Percentiles rank a stretch among this genome's conserved stretches.
Conservation (phyloP, 352 stramenopile species). For the Chrysophaeum taylorii region DNA sequence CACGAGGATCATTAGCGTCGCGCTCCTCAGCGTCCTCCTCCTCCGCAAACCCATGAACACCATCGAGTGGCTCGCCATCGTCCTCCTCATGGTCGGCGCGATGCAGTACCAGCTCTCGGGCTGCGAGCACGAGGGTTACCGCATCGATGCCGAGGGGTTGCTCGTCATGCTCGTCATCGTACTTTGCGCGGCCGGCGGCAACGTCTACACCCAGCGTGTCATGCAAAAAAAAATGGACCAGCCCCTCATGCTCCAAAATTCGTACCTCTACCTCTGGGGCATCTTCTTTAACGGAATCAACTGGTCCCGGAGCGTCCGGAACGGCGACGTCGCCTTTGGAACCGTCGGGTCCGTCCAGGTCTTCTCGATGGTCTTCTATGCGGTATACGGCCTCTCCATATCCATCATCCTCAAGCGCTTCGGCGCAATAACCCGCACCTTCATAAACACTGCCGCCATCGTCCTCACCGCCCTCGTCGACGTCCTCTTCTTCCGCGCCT, state of each 20-base stretch:
- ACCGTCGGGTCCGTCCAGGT: background rate
- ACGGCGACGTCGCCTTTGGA: no score
- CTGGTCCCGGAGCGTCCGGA: background rate
- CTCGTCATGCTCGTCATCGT: conserved; percentile 5
- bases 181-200: background rate
- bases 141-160: background rate
- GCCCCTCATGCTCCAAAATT: conserved; percentile 10
- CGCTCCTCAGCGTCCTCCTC: background rate
- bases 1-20: background rate
- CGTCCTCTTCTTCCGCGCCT: background rate
- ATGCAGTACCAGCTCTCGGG: conserved; percentile 9
- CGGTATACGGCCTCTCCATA: background rate
- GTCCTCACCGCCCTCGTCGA: background rate
- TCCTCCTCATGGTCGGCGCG: conserved; percentile 3
- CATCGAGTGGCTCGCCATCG: background rate
- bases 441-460: conserved; percentile 10
- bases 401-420: conserved; percentile 9
- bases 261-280: conserved; percentile 10
- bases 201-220: conserved; percentile 2
- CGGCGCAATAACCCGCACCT: background rate
- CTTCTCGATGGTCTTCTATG: conserved; percentile 5
- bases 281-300: background rate
- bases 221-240: conserved; percentile 10
- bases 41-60: background rate
- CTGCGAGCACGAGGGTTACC: background rate